Percentiles rank a stretch among this genome's conserved stretches.
These are phyloP conservation scores for Pichia sp. DNA, from an alignment of 1,139 yeast species.

Conservation along the genomic window DNA sequence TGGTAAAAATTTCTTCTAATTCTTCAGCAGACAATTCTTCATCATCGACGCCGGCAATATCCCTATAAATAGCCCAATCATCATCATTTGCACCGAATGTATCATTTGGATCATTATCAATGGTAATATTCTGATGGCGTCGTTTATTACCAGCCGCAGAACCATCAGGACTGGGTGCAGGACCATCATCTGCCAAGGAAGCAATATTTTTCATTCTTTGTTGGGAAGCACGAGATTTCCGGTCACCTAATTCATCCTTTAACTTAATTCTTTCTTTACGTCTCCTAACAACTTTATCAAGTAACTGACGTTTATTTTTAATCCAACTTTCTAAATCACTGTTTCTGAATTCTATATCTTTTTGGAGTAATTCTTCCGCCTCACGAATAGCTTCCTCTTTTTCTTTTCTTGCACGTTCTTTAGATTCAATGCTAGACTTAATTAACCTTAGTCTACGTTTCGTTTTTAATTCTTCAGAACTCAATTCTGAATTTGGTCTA, in stretches of 20 bases:
- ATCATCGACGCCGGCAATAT: conserved; percentile 67
- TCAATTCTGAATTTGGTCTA: conserved; percentile 74
- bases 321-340: conserved; percentile 78
- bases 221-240: conserved; percentile 90
- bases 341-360: conserved; percentile 74
- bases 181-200: conserved; percentile 69
- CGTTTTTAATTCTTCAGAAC: conserved; percentile 76
- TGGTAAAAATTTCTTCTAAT: conserved; percentile 48
- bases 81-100: conserved; percentile 95
- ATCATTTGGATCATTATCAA: conserved; percentile 88
- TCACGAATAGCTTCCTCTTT: conserved; percentile 55
- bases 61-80: conserved; percentile 90
- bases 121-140: conserved; percentile 49
- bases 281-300: conserved; percentile 49
- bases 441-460: conserved; percentile 77
- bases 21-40: conserved; percentile 74
- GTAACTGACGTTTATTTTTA: conserved; percentile 54
- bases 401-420: conserved; percentile 75
- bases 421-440: conserved; percentile 85
- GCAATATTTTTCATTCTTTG: conserved; percentile 90
- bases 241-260: conserved; percentile 73
- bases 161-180: conserved; percentile 12
- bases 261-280: conserved; percentile 66
- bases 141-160: conserved; percentile 40
- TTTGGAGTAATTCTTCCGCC: conserved; percentile 46